Evolutionary conservation across 73 alveolate genomes (phyloP).

Genomic region (Loxodes magnus): DNA sequence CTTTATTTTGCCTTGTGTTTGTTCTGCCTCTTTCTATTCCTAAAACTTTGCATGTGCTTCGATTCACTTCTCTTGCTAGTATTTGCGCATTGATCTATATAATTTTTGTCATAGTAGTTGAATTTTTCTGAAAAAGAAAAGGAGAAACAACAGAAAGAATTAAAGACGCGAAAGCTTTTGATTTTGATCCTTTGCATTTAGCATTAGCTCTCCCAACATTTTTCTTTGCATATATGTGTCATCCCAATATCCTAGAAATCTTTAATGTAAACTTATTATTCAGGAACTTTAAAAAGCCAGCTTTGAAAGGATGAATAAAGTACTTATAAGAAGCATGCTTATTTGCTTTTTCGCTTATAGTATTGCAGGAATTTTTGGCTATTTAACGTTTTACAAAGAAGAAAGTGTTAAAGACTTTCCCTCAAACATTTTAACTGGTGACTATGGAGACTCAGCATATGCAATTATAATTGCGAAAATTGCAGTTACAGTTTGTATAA

Average conservation of each 20-base stretch:
- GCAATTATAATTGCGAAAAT: background rate
- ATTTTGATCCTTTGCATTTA: conserved; percentile 21
- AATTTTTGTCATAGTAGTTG: background rate
- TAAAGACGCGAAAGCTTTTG: background rate
- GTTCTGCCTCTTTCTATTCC: background rate
- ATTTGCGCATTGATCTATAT: background rate
- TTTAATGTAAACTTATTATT: too few relatives aligned
- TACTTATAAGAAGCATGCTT: conserved; percentile 26
- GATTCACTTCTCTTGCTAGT: conserved; percentile 4
- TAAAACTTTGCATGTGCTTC: background rate
- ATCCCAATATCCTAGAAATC: conserved; percentile 47
- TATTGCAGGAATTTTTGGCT: conserved; percentile 45
- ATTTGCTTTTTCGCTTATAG: conserved; percentile 27
- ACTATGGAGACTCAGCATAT: conserved; percentile 1
- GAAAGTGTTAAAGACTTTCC: background rate
- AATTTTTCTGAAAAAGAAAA: background rate
- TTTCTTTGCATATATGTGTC: conserved; percentile 44
- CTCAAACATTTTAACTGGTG: background rate
- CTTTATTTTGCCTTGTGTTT: background rate
- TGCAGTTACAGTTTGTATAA: background rate
- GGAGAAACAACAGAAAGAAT: background rate
- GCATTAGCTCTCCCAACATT: conserved; percentile 33
- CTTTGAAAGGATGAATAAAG: conserved; percentile 22
- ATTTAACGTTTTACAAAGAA: conserved; percentile 19
- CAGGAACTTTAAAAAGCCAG: conserved; percentile 32